These are phyloP conservation scores for Hypericum androsaemum DNA, from an alignment of 345 rosid genomes.

Conservation along the genomic window DNA sequence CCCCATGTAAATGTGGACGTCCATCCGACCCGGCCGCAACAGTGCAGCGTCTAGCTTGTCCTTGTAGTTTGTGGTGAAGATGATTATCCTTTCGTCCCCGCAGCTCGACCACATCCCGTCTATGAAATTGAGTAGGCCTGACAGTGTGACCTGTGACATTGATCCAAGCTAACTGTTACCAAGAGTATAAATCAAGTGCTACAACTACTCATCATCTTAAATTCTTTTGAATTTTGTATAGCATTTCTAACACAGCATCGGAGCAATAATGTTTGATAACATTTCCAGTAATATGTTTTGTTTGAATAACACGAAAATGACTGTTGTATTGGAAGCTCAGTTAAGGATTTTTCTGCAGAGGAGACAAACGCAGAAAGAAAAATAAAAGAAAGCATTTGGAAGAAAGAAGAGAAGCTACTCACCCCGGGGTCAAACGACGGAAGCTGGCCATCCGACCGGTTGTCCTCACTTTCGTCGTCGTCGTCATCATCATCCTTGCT, in stretches of 20 bases:
- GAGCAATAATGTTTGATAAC: too few species aligned
- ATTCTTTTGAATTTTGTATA: too few species aligned
- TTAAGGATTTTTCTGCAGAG: too few species aligned
- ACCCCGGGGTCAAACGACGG: slow-evolving; percentile 21
- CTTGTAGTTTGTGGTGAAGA: slow-evolving; percentile 20
- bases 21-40: slow-evolving; percentile 23
- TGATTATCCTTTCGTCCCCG: slow-evolving; percentile 22
- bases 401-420: not conserved
- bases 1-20: slow-evolving; percentile 19
- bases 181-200: too few species aligned
- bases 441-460: slow-evolving; percentile 1
- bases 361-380: too few species aligned
- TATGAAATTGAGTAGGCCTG: slow-evolving; percentile 22
- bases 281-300: too few species aligned
- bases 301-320: too few species aligned
- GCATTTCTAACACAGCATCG: too few species aligned
- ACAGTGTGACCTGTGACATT: slow-evolving; percentile 11
- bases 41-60: slow-evolving; percentile 19
- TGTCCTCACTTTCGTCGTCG: not conserved
- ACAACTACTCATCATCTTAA: too few species aligned
- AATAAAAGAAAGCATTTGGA: not conserved
- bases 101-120: slow-evolving; percentile 26
- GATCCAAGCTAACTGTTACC: not conserved
- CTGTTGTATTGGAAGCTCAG: too few species aligned
- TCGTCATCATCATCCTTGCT: not conserved